A percentile compares a stretch with the other conserved stretches of the same genome.
Conservation (phyloP, 2,329 filamentous ascomycete genomes). For the Monilinia fructigena region DNA sequence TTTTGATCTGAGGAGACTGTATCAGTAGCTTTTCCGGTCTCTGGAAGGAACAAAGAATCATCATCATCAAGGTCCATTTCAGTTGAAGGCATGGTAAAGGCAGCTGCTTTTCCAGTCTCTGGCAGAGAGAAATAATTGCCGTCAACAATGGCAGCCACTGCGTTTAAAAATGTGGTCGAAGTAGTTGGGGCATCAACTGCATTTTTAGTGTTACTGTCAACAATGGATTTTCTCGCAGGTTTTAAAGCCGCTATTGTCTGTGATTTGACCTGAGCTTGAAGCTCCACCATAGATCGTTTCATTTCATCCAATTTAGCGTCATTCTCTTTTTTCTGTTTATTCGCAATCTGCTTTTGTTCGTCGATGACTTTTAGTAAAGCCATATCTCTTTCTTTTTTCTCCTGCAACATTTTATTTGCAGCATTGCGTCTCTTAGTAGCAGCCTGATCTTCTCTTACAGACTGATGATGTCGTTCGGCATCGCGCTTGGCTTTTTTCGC, state of each 20-base stretch:
- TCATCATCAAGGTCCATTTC: constrained; percentile 20
- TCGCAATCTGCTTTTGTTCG: constrained; percentile 13
- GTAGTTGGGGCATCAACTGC: no score
- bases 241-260: neutral
- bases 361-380: constrained; percentile 17
- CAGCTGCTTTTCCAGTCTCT: no score
- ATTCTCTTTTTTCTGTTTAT: constrained; percentile 2
- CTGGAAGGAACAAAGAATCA: constrained; percentile 27
- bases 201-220: neutral
- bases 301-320: neutral
- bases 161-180: no score
- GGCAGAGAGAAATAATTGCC: no score
- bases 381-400: constrained; percentile 20
- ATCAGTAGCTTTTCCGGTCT: neutral
- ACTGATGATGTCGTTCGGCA: constrained; percentile 22
- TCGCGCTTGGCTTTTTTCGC: constrained; percentile 22
- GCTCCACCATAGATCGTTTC: neutral
- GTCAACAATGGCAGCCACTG: no score
- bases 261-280: neutral
- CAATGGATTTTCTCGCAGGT: neutral
- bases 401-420: constrained; percentile 19
- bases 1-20: neutral
- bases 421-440: constrained; percentile 18
- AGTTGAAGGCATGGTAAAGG: neutral
- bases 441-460: constrained; percentile 8